Percentiles rank a stretch among this genome's conserved stretches.
phyloP scores from a whole-genome alignment of 23 red algal genomes.

The Pyropia yezoensis region DNA sequence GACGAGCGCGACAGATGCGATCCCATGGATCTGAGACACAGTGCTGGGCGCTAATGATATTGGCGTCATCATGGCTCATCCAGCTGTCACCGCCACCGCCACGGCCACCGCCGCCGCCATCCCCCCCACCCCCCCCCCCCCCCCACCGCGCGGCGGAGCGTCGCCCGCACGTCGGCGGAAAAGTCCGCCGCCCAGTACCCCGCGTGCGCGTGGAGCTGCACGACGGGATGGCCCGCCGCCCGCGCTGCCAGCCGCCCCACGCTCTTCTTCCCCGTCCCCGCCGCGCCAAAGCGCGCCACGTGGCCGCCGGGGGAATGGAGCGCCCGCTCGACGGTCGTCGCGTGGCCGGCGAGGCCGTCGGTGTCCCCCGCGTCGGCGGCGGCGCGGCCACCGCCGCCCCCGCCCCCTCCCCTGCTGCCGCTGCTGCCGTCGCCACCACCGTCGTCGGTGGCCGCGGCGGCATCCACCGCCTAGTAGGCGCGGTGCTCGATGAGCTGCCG shows the following conservation, averaged over 20 bases:
- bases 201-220: slow-evolving; percentile 48
- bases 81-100: too few species aligned
- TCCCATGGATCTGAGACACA: too few species aligned
- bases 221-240: slow-evolving; percentile 32
- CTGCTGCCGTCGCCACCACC: too few species aligned
- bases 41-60: too few species aligned
- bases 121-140: too few species aligned
- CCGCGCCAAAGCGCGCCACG: slow-evolving; percentile 43
- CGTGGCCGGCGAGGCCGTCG: slow-evolving; percentile 36
- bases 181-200: slow-evolving; percentile 41
- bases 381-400: slow-evolving; percentile 21
- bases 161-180: slow-evolving; percentile 33
- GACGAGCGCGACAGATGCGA: too few species aligned
- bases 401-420: neutral
- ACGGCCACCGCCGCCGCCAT: too few species aligned
- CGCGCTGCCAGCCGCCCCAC: slow-evolving; percentile 54
- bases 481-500: slow-evolving; percentile 25
- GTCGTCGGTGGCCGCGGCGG: too few species aligned
- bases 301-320: slow-evolving; percentile 38
- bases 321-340: slow-evolving; percentile 44
- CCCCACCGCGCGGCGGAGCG: slow-evolving; percentile 27
- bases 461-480: slow-evolving; percentile 34
- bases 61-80: too few species aligned
- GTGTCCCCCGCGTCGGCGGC: slow-evolving; percentile 4
- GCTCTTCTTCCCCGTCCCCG: slow-evolving; percentile 61